Base-by-base conservation (phyloP, 2,329 filamentous ascomycete species). In the Ophiostoma triangulosporum region DNA sequence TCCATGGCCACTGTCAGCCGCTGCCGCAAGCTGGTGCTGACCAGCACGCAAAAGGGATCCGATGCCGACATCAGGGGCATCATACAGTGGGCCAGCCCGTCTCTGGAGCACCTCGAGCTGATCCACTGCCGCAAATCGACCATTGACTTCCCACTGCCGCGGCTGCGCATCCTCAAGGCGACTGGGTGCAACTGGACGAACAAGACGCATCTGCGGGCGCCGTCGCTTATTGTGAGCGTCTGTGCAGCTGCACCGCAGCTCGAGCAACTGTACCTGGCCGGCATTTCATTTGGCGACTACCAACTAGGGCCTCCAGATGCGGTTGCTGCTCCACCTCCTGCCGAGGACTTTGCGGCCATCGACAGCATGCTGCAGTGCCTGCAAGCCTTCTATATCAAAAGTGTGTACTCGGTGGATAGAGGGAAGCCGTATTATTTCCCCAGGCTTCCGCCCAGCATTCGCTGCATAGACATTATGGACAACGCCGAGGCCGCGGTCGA, bases 221-320 rank as follows among this genome's bases (percentile, higher is more conserved):
- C 15, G 26, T 3, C 26, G 14, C 4, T 53, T 14, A 35, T 52
- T 33, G 12, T 45, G 4, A 31, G 35, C n/a, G n/a, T 56, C 9
- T 54, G 27, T 20, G 11, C 20, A 15, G 38, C 27, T 3, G 38
- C 52, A n/a, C 48, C 51, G 5, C n/a, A 20, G 3, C 54, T 60
- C 1, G 50, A 60, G 46, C 57, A 59, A 38, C 50, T 59, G 4
- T 51, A 31, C 11, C 50, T 60, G 3, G 54, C 53, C 6, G 2
- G 46, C 8, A n/a, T 55, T 12, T 3, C 9, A 4, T 45, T 49
- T 7, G 6, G n/a, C 5, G 6, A 43, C 1, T 12, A n/a, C n/a
- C n/a, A n/a, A n/a, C n/a, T n/a, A n/a, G 8, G 29, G 29, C 29
- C 29, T 50, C 20, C 4, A 12, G 4, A 17, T 15, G 32, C 5